These are phyloP conservation scores for Pseudofabraea citricarpa DNA, from an alignment of 2,329 filamentous ascomycete species.

Conservation along the genomic window DNA sequence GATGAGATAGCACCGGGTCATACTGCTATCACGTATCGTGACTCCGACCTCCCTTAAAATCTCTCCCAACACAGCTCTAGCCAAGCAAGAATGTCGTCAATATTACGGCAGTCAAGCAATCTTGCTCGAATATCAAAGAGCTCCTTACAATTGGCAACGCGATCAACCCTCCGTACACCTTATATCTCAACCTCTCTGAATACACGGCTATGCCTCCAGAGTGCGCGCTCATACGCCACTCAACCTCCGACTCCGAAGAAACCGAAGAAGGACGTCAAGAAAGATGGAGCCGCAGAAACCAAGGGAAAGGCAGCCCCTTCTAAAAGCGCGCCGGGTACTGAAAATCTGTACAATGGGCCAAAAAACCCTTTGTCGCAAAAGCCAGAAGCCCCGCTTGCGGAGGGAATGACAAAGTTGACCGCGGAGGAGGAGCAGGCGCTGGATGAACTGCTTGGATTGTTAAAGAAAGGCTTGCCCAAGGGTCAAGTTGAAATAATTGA, in stretches of 20 bases:
- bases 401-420: conserved; percentile 36
- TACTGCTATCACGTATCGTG: conserved; percentile 14
- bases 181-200: conserved; percentile 33
- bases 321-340: conserved; percentile 33
- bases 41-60: conserved; percentile 9
- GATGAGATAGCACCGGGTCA: conserved; percentile 16
- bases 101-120: conserved; percentile 62
- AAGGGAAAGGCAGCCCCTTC: conserved; percentile 25
- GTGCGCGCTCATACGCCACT: conserved; percentile 16
- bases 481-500: conserved; percentile 57
- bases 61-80: conserved; percentile 12
- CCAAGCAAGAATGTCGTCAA: conserved; percentile 60
- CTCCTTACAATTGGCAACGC: conserved; percentile 46
- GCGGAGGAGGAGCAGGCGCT: conserved; percentile 53
- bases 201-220: conserved; percentile 27
- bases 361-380: conserved; percentile 32
- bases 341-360: conserved; percentile 38
- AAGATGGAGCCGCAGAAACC: conserved; percentile 25
- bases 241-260: conserved; percentile 9
- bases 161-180: conserved; percentile 38
- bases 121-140: conserved; percentile 58
- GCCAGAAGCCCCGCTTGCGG: conserved; percentile 16
- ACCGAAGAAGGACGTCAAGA: conserved; percentile 14
- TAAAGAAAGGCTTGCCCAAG: conserved; percentile 55
- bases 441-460: conserved; percentile 47